Conservation (phyloP, 2,329 filamentous ascomycete genomes). For the Aspergillus latus region DNA sequence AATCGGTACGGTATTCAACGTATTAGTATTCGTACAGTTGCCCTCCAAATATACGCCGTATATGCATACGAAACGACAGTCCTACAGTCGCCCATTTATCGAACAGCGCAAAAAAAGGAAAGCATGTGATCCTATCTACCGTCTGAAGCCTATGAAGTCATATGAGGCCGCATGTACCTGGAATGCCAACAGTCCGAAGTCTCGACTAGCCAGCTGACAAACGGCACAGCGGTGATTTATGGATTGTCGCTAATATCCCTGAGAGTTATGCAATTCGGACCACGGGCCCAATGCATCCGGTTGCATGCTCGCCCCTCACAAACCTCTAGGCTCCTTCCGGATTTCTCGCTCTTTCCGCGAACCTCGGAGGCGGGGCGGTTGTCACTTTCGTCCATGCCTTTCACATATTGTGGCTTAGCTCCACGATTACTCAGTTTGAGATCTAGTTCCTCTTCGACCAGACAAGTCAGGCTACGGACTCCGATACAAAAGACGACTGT, state of each 20-base stretch:
- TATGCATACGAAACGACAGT: neutral
- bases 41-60: neutral
- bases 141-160: slow-evolving; percentile 1
- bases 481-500: slow-evolving; percentile 9
- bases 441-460: neutral
- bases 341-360: slow-evolving; percentile 2
- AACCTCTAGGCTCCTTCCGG: neutral
- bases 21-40: neutral
- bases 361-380: slow-evolving; percentile 2
- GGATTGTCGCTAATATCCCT: neutral
- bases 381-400: neutral
- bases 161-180: neutral
- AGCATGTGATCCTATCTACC: neutral
- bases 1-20: neutral
- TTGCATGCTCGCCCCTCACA: slow-evolving; percentile 6
- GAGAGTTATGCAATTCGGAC: slow-evolving; percentile 1
- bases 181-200: neutral
- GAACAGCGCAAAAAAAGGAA: neutral
- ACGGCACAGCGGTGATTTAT: neutral
- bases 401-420: slow-evolving; percentile 1
- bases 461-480: neutral
- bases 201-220: slow-evolving; percentile 13
- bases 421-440: slow-evolving; percentile 1
- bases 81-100: neutral
- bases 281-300: slow-evolving; percentile 7